A percentile compares a stretch with the other conserved stretches of the same genome.
Conservation (phyloP, 2,329 filamentous ascomycete genomes). For the Talaromyces sp. region DNA sequence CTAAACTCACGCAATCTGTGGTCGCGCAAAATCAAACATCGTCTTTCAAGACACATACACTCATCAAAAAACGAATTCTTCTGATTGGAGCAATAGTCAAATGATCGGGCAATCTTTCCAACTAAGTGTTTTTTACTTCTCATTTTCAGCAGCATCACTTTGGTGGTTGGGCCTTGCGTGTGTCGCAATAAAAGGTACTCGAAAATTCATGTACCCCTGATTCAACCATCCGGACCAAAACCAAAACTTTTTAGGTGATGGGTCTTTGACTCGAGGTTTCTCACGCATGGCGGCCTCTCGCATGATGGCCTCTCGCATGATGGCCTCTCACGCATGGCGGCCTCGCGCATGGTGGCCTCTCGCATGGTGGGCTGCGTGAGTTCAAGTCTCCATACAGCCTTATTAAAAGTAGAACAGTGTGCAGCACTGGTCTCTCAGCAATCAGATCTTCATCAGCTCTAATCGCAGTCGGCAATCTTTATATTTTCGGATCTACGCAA, state of each 20-base stretch:
- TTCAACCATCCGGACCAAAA: background rate
- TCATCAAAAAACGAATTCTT: background rate
- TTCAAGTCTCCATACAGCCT: background rate
- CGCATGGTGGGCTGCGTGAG: background rate
- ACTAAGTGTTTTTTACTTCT: too few relatives aligned
- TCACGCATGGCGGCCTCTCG: background rate
- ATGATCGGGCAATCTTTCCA: background rate
- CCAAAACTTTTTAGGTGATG: background rate
- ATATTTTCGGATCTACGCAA: too few relatives aligned
- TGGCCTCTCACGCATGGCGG: background rate
- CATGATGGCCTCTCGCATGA: background rate
- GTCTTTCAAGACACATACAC: background rate
- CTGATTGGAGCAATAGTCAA: slow-evolving; percentile 2
- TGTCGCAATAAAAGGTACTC: background rate
- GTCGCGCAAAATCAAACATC: slow-evolving; percentile 4
- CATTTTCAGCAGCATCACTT: too few relatives aligned
- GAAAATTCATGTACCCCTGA: background rate
- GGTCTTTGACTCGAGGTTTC: background rate
- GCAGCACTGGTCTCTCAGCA: background rate
- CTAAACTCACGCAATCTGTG: too few relatives aligned
- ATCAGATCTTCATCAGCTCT: background rate
- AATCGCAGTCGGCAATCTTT: too few relatives aligned
- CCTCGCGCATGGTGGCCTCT: background rate
- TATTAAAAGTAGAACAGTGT: background rate
- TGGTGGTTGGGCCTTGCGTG: background rate